Conservation (phyloP, 768 basidiomycete species). For the Suillus placidus region DNA sequence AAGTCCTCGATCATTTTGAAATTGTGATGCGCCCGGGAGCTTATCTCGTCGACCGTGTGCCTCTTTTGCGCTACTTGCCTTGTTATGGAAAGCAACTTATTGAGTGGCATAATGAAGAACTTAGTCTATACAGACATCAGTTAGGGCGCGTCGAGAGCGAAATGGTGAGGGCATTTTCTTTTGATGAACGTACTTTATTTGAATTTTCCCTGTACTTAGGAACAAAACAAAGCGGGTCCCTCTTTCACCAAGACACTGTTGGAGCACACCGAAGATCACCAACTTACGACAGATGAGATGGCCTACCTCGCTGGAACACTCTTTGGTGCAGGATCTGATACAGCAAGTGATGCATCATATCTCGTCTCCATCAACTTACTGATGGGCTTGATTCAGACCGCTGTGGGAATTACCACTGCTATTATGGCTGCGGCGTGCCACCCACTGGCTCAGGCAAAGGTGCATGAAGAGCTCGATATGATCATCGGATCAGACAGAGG, state of each 20-base stretch:
- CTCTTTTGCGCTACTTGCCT: constrained; percentile 48
- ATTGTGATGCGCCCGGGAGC: constrained; percentile 42
- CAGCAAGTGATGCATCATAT: constrained; percentile 25
- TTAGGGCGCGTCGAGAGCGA: constrained; percentile 43
- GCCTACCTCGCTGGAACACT: constrained; percentile 60
- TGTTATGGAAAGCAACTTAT: constrained; percentile 57
- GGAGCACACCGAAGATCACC: constrained; percentile 49
- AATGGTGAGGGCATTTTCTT: constrained; percentile 33
- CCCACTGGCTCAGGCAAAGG: constrained; percentile 47
- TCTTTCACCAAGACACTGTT: constrained; percentile 55
- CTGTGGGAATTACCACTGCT: constrained; percentile 49
- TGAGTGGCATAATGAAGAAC: constrained; percentile 53
- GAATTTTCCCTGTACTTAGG: background rate
- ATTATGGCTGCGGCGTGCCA: constrained; percentile 55
- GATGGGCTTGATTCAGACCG: constrained; percentile 32
- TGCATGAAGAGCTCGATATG: constrained; percentile 51
- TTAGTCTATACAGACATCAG: constrained; percentile 51
- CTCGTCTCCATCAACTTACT: background rate
- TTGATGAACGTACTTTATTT: background rate
- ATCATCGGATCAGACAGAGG: constrained; percentile 42
- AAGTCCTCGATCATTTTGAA: constrained; percentile 26
- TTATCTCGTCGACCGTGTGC: constrained; percentile 55
- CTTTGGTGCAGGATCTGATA: constrained; percentile 63
- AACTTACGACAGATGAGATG: constrained; percentile 50
- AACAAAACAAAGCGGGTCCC: background rate